These are phyloP conservation scores for Abortiporus biennis DNA, from an alignment of 1,284 basidiomycete species.

Conservation along the genomic window DNA sequence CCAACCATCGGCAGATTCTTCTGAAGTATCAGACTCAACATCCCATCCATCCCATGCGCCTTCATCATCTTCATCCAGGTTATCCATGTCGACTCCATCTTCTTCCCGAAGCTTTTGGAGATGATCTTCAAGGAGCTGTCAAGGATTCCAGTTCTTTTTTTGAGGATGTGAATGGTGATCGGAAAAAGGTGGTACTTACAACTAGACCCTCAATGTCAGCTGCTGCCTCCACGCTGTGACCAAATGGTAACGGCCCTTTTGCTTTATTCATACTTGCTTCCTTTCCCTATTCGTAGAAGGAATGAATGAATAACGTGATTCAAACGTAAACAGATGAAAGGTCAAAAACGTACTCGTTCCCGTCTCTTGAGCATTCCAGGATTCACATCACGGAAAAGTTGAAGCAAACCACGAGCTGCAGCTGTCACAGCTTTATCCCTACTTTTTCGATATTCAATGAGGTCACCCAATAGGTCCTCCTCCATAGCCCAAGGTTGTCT, in stretches of 20 bases:
- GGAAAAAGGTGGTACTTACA: conserved; percentile 35
- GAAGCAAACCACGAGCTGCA: conserved; percentile 82
- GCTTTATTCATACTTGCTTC: conserved; percentile 73
- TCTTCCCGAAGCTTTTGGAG: conserved; percentile 65
- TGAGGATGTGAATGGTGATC: conserved; percentile 1
- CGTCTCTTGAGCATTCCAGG: conserved; percentile 87
- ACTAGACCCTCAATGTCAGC: conserved; percentile 89
- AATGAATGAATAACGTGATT: conserved; percentile 5
- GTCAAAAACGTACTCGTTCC: conserved; percentile 73
- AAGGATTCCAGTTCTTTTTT: conserved; percentile 7
- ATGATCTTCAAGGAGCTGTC: conserved; percentile 84
- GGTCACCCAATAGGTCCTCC: conserved; percentile 86
- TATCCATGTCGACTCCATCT: conserved; percentile 46
- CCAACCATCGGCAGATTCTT: conserved; percentile 76
- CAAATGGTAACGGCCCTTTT: conserved; percentile 67
- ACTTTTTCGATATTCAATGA: conserved; percentile 93
- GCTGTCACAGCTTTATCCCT: conserved; percentile 92
- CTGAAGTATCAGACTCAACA: conserved; percentile 53
- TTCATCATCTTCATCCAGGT: conserved; percentile 61
- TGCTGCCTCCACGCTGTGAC: conserved; percentile 69
- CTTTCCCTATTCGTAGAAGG: conserved; percentile 57
- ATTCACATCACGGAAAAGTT: conserved; percentile 95
- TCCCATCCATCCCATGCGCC: conserved; percentile 92
- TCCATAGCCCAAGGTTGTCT: conserved; percentile 97
- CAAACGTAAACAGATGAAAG: conserved; percentile 3